phyloP scores from a whole-genome alignment of 2,329 filamentous ascomycete genomes.

The Trichoderma breve region DNA sequence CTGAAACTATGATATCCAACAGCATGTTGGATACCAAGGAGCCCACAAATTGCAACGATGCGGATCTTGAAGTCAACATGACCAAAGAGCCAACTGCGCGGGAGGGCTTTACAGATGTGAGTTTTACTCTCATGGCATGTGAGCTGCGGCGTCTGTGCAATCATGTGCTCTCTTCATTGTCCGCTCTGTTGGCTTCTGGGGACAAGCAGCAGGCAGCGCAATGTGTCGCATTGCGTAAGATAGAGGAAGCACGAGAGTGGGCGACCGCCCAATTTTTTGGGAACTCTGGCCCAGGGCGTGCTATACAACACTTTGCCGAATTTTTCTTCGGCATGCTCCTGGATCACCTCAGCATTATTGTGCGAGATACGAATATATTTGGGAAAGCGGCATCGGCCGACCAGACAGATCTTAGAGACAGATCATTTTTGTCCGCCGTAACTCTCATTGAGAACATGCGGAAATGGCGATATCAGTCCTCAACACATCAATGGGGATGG shows the following conservation, averaged over 20 bases:
- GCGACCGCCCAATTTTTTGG: neutral
- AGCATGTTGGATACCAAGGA: neutral
- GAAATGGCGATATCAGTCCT: neutral
- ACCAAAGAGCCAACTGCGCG: neutral
- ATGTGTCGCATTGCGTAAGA: neutral
- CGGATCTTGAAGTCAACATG: neutral
- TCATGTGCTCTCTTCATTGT: neutral
- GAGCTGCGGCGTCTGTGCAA: neutral
- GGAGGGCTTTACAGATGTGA: neutral
- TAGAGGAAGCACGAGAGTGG: neutral
- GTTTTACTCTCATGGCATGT: neutral
- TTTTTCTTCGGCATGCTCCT: neutral
- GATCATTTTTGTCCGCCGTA: neutral
- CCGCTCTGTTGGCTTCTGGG: neutral
- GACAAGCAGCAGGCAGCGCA: neutral
- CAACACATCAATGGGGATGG: neutral
- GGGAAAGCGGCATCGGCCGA: neutral
- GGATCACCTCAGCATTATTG: neutral
- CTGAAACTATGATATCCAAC: neutral
- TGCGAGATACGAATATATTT: neutral
- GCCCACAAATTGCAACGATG: neutral
- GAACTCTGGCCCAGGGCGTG: neutral
- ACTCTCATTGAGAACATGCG: neutral
- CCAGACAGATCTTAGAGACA: neutral
- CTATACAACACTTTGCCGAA: neutral